These are phyloP conservation scores for Trypanosoma platydactyli DNA, from an alignment of 208 protist species.

Conservation along the genomic window DNA sequence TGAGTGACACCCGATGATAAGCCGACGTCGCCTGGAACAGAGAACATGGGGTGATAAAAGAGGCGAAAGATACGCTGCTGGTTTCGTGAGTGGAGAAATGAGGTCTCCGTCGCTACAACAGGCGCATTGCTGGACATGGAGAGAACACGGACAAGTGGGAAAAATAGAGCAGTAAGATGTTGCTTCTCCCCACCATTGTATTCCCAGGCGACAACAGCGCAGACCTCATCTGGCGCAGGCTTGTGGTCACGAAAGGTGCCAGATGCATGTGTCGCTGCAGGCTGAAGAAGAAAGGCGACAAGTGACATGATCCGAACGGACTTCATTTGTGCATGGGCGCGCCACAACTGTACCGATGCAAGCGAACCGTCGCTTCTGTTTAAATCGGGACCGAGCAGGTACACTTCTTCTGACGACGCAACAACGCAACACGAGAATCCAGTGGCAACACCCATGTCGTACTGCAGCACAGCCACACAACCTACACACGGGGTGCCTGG, in stretches of 20 bases:
- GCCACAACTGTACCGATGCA: constrained; percentile 50
- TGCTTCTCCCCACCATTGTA: constrained; percentile 25
- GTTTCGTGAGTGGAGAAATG: constrained; percentile 26
- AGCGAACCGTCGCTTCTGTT: constrained; percentile 33
- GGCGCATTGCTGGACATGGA: background rate
- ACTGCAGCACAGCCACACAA: constrained; percentile 60
- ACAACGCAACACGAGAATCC: constrained; percentile 58
- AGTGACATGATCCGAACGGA: constrained; percentile 19
- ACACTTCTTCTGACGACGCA: constrained; percentile 47
- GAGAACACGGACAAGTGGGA: constrained; percentile 36
- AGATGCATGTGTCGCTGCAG: background rate
- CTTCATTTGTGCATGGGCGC: constrained; percentile 17
- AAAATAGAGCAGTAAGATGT: constrained; percentile 39
- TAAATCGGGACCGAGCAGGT: constrained; percentile 65
- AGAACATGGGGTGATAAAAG: constrained; percentile 48
- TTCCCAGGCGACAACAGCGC: constrained; percentile 48
- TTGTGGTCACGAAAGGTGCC: background rate
- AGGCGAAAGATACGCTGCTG: constrained; percentile 46
- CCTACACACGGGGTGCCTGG: constrained; percentile 64
- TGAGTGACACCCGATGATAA: constrained; percentile 15
- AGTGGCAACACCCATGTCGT: constrained; percentile 13
- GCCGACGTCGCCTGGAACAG: background rate
- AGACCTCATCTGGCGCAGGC: constrained; percentile 22
- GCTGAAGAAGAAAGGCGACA: constrained; percentile 27
- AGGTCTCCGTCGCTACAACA: constrained; percentile 22